phyloP scores from a whole-genome alignment of 352 stramenopile genomes.

The Phytopythium helicoides region DNA sequence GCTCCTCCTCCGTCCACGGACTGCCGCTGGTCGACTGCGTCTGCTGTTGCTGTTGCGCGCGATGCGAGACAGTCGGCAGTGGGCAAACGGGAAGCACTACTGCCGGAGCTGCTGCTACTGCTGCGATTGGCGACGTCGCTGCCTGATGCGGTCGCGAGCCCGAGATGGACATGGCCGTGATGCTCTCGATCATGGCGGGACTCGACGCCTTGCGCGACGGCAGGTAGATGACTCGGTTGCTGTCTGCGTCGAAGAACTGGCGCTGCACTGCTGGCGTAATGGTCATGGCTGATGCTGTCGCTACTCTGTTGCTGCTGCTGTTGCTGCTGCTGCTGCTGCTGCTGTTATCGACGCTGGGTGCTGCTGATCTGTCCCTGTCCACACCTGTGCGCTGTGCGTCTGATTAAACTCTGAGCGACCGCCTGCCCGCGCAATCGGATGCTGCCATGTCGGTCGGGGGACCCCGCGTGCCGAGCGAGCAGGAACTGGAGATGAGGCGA shows the following conservation, averaged over 20 bases:
- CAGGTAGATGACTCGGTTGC: constrained; percentile 28
- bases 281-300: constrained; percentile 21
- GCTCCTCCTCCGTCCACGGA: constrained; percentile 44
- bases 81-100: background rate
- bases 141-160: background rate
- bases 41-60: background rate
- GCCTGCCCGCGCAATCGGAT: too few relatives aligned
- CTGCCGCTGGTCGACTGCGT: constrained; percentile 21
- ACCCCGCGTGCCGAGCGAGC: background rate
- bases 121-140: background rate
- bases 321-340: background rate
- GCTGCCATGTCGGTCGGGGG: too few relatives aligned
- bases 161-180: constrained; percentile 4
- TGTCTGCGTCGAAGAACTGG: constrained; percentile 36
- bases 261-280: constrained; percentile 31
- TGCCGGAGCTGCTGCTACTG: background rate
- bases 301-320: constrained; percentile 1
- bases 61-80: background rate
- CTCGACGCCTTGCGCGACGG: constrained; percentile 11
- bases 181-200: constrained; percentile 2
- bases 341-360: constrained; percentile 1
- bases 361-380: constrained; percentile 4
- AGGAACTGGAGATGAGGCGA: background rate
- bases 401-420: background rate
- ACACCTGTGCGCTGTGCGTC: background rate